Base-by-base conservation (phyloP, 2,329 filamentous ascomycete genomes). In the Ophiostoma tasmaniense region DNA sequence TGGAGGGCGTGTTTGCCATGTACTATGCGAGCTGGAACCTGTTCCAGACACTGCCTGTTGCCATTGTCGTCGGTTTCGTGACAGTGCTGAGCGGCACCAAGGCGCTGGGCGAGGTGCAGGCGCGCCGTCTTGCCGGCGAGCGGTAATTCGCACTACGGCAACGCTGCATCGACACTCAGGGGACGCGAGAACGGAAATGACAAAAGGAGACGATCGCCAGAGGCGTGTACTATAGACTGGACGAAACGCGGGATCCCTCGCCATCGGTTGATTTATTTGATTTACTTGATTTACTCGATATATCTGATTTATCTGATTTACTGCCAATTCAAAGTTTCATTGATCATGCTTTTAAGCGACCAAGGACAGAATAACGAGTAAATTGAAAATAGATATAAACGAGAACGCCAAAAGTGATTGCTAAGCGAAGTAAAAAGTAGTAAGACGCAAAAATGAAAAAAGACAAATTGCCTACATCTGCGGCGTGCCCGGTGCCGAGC, bases 21-120 rank as follows among this genome's bases (percentile, higher is more conserved):
- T 99, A 99, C 84, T 98, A 98, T 80, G 90, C 86, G 67, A 87
- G 81, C 76, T 97, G 94, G 93, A 97, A 89, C 76, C 83, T 99
- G 64, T 97, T 98, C 84, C 90, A 97, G 82, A 88, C 87, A 17
- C 83, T 99, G 66, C 93, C 93, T 4, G 88, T 88, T 33, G 88
- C 90, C 68, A 83, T 83, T 42, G 80, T 88, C 61, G 85, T 95
- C 37, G 88, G 89, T 20, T 79, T 85, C 33, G 85, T 93, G 68
- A 87, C 91, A 13, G 92, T 96, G 76, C 79, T 98, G 72, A 97
- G 92, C 77, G 95, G 95, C 69, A 93, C 90, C 76, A 89, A 93
- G 78, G 95, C 95, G 5, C 82, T 99, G 73, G 90, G 92, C 66
- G 95, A 99, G 82, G 94, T 99, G 37, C 95, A 97, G 81, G 88